Conservation (phyloP, 2,329 filamentous ascomycete species). For the Penicillium sp. region DNA sequence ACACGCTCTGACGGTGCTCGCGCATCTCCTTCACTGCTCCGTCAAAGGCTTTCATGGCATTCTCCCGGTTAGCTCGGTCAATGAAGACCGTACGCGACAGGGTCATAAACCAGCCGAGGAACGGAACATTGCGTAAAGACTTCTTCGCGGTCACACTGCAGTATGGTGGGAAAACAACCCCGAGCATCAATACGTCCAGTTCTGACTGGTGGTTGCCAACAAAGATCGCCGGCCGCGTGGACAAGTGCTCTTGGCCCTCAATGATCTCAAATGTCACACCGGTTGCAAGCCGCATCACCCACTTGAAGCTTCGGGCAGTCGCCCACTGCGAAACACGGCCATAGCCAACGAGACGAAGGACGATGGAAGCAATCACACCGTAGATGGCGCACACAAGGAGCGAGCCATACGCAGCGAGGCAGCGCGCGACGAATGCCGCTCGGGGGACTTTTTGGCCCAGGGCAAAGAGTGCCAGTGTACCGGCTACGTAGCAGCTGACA, state of each 20-base stretch:
- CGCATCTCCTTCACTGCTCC: slow-evolving; percentile 76
- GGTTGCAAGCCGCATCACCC: slow-evolving; percentile 65
- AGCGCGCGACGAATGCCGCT: slow-evolving; percentile 43
- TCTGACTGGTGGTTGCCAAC: slow-evolving; percentile 95
- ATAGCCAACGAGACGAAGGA: slow-evolving; percentile 64
- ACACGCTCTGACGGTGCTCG: slow-evolving; percentile 55
- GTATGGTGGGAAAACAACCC: slow-evolving; percentile 80
- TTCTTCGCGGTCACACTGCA: slow-evolving; percentile 92
- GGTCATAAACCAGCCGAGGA: slow-evolving; percentile 92
- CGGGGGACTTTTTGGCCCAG: slow-evolving; percentile 39
- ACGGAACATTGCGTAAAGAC: slow-evolving; percentile 68
- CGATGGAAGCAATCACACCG: slow-evolving; percentile 67
- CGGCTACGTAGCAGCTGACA: slow-evolving; percentile 58
- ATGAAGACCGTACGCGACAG: slow-evolving; percentile 91
- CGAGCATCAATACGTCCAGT: slow-evolving; percentile 88
- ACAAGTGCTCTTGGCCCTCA: slow-evolving; percentile 59
- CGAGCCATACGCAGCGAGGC: slow-evolving; percentile 42
- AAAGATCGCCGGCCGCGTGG: slow-evolving; percentile 76
- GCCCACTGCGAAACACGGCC: slow-evolving; percentile 81
- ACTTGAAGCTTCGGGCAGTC: slow-evolving; percentile 71
- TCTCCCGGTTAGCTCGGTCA: slow-evolving; percentile 77
- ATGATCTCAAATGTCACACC: slow-evolving; percentile 71
- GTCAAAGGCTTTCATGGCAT: slow-evolving; percentile 78
- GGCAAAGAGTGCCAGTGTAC: slow-evolving; percentile 48
- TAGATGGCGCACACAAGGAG: slow-evolving; percentile 55